Evolutionary conservation across 2,329 filamentous ascomycete genomes (phyloP).

Genomic region (Pyrenochaeta sp.): DNA sequence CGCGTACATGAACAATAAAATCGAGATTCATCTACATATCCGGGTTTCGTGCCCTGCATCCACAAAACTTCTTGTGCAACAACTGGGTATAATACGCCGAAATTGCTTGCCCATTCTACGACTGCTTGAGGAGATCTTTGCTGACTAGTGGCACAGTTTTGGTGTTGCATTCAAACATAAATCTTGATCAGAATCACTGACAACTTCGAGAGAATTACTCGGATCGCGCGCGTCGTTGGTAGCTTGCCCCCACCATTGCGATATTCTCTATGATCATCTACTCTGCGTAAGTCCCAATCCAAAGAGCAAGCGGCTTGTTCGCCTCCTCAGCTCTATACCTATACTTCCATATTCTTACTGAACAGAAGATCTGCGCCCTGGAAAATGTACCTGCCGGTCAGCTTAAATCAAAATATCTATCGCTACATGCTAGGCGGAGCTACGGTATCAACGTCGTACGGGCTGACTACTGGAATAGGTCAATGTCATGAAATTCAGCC

Average conservation of each 20-base stretch:
- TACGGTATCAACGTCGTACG: neutral
- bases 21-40: neutral
- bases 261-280: neutral
- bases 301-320: neutral
- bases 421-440: neutral
- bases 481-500: neutral
- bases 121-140: neutral
- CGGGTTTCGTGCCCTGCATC: neutral
- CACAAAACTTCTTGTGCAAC: neutral
- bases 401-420: neutral
- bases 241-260: neutral
- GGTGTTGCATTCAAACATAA: neutral
- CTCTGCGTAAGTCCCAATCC: neutral
- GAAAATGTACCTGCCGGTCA: neutral
- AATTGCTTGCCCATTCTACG: neutral
- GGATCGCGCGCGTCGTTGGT: neutral
- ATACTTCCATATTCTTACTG: neutral
- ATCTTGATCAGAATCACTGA: neutral
- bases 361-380: neutral
- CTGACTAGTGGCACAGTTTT: slow-evolving; percentile 1
- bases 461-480: neutral
- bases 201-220: neutral
- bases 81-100: neutral
- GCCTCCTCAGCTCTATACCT: neutral
- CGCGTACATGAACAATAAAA: neutral